Evolutionary conservation across 163 green algal genomes (phyloP), one percentile per base, ranked within the genome.

Genomic region (Botryococcus braunii): DNA sequence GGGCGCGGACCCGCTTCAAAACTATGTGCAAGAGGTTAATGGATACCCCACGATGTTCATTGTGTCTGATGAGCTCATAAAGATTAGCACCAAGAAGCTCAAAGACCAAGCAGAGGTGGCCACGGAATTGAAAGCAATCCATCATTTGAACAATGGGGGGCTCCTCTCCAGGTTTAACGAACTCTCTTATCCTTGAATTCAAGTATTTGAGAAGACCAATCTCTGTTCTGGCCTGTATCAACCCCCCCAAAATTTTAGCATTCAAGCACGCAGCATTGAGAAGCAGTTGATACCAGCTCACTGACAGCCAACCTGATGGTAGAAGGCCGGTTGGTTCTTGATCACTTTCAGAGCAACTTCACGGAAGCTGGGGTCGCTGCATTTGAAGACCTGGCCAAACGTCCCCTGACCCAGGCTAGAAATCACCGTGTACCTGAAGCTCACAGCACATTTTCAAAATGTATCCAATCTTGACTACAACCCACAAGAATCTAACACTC

Each of bases 91-190:
- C 85, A 50, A 99, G 85, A 60, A 96, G 82, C 84, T 99, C 94
- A 80, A 99, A 99, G 27, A 92, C 89, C 8, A 99, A 76, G 81
- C 94, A 98, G 52, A 99, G 83, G 82, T 99, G 94, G n/a, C 85
- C 83, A 31, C 82, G 74, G 80, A 89, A 86, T 37, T 95, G 74
- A 75, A 98, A 99, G 61, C 87, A 93, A 79, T 97, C 91, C 27
- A 89, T 74, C 79, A 98, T 87, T 1, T 90, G 84, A 47, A 99
- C 94, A 62, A 99, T 92, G 83, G 96, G 85, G 71, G 89, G 81
- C 40, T 79, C 49, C 73, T 95, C 86, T 6, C 80, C 70, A 0
- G 83, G 81, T 76, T 98, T 93, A n/a, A 76, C 93, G n/a, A n/a
- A n/a, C n/a, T n/a, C n/a, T n/a, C n/a, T n/a, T n/a, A n/a, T n/a